Evolutionary conservation across 805 yeast genomes (phyloP).

Genomic region (Candida argentea): DNA sequence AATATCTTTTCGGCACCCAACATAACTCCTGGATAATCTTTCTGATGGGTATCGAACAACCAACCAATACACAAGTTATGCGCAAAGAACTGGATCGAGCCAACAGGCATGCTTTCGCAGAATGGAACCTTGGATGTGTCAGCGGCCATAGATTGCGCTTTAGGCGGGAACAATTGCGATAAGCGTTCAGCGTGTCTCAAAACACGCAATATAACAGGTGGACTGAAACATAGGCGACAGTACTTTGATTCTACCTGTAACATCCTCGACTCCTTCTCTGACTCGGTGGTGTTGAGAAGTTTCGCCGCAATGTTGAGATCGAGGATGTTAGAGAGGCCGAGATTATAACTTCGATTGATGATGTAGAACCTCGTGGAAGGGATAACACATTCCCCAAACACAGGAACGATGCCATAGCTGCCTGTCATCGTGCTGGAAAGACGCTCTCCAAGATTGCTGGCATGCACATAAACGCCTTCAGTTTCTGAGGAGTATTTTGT

Average conservation of each 20-base stretch:
- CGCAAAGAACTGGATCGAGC: slow-evolving; percentile 51
- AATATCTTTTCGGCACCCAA: slow-evolving; percentile 69
- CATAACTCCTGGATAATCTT: slow-evolving; percentile 59
- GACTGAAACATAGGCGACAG: slow-evolving; percentile 49
- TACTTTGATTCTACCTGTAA: slow-evolving; percentile 50
- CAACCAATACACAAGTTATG: slow-evolving; percentile 70
- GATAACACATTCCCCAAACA: slow-evolving; percentile 28
- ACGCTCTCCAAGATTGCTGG: slow-evolving; percentile 14
- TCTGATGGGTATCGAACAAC: slow-evolving; percentile 44
- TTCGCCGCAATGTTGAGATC: slow-evolving; percentile 38
- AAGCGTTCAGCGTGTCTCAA: slow-evolving; percentile 22
- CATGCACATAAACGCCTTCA: slow-evolving; percentile 17
- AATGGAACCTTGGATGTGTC: slow-evolving; percentile 1
- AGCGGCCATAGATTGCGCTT: not conserved
- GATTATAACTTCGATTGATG: slow-evolving; percentile 28
- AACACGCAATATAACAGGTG: slow-evolving; percentile 34
- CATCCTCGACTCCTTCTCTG: slow-evolving; percentile 22
- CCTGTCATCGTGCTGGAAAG: slow-evolving; percentile 2
- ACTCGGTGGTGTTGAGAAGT: slow-evolving; percentile 27
- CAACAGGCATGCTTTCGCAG: slow-evolving; percentile 24
- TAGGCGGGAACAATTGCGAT: not conserved
- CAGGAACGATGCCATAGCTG: slow-evolving; percentile 10
- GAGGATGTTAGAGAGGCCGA: slow-evolving; percentile 30
- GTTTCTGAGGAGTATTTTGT: slow-evolving; percentile 25
- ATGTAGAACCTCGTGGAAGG: slow-evolving; percentile 34